These are phyloP conservation scores for Dryadomyces quercus-mongolicae DNA, from an alignment of 2,329 filamentous ascomycete species.

Conservation along the genomic window DNA sequence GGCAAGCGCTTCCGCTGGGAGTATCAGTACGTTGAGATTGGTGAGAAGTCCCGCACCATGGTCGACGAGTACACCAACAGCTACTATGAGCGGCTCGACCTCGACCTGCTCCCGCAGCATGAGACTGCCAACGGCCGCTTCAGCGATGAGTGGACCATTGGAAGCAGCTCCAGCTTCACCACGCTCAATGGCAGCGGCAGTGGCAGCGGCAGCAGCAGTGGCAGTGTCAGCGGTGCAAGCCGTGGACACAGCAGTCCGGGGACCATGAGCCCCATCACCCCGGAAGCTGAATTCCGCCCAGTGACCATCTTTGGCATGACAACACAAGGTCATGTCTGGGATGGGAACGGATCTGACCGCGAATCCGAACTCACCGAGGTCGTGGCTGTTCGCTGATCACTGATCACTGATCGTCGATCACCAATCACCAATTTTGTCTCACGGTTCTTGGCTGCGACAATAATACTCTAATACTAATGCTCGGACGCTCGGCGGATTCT, in stretches of 20 bases:
- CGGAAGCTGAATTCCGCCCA: conserved; percentile 26
- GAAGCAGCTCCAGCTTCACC: conserved; percentile 65
- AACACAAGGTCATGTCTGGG: conserved; percentile 26
- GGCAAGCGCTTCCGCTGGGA: conserved; percentile 89
- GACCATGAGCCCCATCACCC: conserved; percentile 36
- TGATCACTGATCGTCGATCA: background rate
- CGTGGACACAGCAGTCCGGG: conserved; percentile 36
- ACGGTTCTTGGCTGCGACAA: background rate
- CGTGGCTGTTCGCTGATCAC: conserved; percentile 24
- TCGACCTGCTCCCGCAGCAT: conserved; percentile 29
- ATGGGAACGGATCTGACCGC: conserved; percentile 21
- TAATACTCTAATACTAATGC: background rate
- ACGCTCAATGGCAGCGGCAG: conserved; percentile 22
- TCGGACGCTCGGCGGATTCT: background rate
- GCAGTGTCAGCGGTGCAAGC: conserved; percentile 27
- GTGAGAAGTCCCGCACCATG: conserved; percentile 35
- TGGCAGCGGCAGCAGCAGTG: conserved; percentile 18
- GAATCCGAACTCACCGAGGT: conserved; percentile 33
- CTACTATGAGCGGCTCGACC: conserved; percentile 31
- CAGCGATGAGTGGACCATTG: conserved; percentile 83
- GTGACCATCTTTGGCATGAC: conserved; percentile 21
- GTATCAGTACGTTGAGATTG: conserved; percentile 84
- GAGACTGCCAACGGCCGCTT: conserved; percentile 15
- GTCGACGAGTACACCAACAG: conserved; percentile 34
- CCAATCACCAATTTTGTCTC: background rate